Evolutionary conservation across 192 early-diverging fungal genomes (phyloP).

Genomic region (Coemansia sp.): DNA sequence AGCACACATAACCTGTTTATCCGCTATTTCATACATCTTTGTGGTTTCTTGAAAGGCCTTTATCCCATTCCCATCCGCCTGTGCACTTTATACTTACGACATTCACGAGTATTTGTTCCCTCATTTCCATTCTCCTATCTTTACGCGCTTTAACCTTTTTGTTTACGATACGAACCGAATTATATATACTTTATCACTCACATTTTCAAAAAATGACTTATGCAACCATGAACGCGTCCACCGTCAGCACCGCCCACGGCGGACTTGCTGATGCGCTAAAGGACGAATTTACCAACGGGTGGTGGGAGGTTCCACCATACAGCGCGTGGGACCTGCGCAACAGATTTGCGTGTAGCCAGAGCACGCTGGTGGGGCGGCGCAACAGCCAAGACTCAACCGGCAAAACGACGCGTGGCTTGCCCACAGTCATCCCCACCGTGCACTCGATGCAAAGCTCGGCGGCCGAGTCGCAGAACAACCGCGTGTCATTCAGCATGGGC

Average conservation of each 20-base stretch:
- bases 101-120: not conserved
- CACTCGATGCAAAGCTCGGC: slow-evolving; percentile 44
- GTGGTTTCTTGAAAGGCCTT: not conserved
- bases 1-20: not conserved
- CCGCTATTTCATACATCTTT: not conserved
- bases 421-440: slow-evolving; percentile 45
- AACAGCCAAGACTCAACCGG: slow-evolving; percentile 23
- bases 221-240: slow-evolving; percentile 23
- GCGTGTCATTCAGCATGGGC: slow-evolving; percentile 39
- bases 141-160: not conserved
- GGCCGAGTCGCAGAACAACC: slow-evolving; percentile 26
- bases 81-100: slow-evolving; percentile 1
- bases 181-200: not conserved
- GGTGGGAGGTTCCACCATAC: slow-evolving; percentile 54
- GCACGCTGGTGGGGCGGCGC: slow-evolving; percentile 47
- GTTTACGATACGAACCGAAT: not conserved
- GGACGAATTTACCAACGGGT: slow-evolving; percentile 27
- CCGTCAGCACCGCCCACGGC: slow-evolving; percentile 26
- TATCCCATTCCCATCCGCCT: slow-evolving; percentile 3
- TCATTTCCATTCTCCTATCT: not conserved
- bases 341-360: slow-evolving; percentile 55
- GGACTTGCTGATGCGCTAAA: slow-evolving; percentile 20
- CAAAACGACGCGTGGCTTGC: slow-evolving; percentile 28
- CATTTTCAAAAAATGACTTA: slow-evolving; percentile 16
- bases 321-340: slow-evolving; percentile 52